Evolutionary conservation across 352 stramenopile genomes (phyloP), one percentile per base, ranked within the genome.

Genomic region (Blastocystis sp.): DNA sequence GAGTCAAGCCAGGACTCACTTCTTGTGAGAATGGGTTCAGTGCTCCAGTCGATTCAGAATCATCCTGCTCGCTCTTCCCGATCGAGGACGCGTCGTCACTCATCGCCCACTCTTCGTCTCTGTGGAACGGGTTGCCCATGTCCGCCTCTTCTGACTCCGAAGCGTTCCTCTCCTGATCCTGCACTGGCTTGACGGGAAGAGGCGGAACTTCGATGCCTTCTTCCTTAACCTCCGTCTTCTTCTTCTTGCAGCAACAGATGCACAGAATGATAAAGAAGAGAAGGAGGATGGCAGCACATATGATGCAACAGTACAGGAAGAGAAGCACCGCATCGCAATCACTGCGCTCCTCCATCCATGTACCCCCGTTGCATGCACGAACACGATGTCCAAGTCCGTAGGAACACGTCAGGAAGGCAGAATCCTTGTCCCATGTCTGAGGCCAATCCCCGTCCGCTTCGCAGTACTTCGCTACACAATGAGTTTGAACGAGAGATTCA

Each of bases 381-480:
- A 85, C 39, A 19, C 31, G 55, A 10, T 37, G 31, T 21, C 74
- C 74, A 45, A 85, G 33, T 21, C 74, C 74, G 12, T 70, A 63
- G 24, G 74, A 66, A 63, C 74, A 85, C 35, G 12, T 67, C 26
- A 61, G 60, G 26, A 21, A 62, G 3, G 70, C 74, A 26, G 74
- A 55, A 41, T 29, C 3, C 26, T 62, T 85, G 29, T 63, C 74
- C 10, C 39, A 85, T 2, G 74, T 85, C 24, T 67, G 26, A 31
- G 50, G 51, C 74, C 74, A 85, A n/a, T 85, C 74, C 41, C 61
- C 74, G 24, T 85, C 74, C 12, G 13, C 35, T 12, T 16, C 19
- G 55, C 74, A 85, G 29, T 45, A 51, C 21, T 59, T 31, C 10
- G 74, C 74, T 85, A 59, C 12, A 31, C 35, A 13, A n/a, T n/a